Percentiles rank a stretch among this genome's conserved stretches.
phyloP scores from a whole-genome alignment of 2,329 filamentous ascomycete genomes.

The Diaporthe sp. region DNA sequence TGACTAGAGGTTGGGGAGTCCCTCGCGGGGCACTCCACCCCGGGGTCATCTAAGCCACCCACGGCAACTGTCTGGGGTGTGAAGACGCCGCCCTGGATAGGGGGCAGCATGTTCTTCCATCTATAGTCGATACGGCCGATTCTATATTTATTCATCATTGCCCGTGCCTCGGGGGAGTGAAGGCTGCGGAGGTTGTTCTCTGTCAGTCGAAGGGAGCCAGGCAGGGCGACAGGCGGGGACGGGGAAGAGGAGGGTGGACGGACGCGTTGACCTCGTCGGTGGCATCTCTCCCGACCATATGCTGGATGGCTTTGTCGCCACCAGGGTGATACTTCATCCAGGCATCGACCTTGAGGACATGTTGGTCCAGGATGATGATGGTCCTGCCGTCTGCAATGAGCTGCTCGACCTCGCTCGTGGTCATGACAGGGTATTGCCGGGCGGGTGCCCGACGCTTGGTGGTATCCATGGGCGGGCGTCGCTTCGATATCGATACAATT shows the following conservation, averaged over 20 bases:
- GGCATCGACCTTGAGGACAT: conserved; percentile 87
- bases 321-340: conserved; percentile 94
- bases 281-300: conserved; percentile 94
- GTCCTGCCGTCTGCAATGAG: conserved; percentile 85
- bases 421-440: conserved; percentile 52
- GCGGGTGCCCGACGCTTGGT: conserved; percentile 14
- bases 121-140: conserved; percentile 84
- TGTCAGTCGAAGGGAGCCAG: conserved; percentile 22
- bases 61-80: conserved; percentile 58
- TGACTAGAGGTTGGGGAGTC: conserved; percentile 40
- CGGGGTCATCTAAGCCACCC: conserved; percentile 47
- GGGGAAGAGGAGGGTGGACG: conserved; percentile 49
- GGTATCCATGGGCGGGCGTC: conserved; percentile 35
- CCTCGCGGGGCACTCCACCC: conserved; percentile 37
- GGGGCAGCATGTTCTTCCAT: conserved; percentile 91
- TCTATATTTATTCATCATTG: conserved; percentile 83
- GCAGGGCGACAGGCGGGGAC: neutral
- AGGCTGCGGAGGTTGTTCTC: conserved; percentile 64
- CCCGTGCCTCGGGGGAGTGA: conserved; percentile 82
- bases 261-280: conserved; percentile 95
- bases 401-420: conserved; percentile 75
- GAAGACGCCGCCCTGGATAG: conserved; percentile 90
- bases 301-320: conserved; percentile 88
- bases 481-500: neutral
- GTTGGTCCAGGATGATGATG: conserved; percentile 84